Conservation (phyloP, 2,329 filamentous ascomycete species). For the Cladosporium sp. region DNA sequence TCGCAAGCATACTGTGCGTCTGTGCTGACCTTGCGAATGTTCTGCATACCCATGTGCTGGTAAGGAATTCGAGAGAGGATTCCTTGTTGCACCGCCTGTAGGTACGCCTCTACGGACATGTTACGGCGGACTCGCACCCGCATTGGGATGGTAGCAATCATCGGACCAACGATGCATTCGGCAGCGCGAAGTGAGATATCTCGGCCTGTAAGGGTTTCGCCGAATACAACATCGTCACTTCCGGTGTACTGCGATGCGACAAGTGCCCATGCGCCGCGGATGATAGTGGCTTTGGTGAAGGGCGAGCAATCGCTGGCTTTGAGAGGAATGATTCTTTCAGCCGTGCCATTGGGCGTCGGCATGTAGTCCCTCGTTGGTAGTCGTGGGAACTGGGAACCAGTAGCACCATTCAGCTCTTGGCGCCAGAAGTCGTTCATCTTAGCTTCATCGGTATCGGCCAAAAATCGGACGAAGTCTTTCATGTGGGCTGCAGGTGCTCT, state of each 20-base stretch:
- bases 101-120: constrained; percentile 21
- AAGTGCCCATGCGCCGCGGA: constrained; percentile 56
- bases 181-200: constrained; percentile 6
- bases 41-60: constrained; percentile 35
- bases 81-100: constrained; percentile 17
- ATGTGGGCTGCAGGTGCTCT: constrained; percentile 14
- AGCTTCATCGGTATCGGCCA: constrained; percentile 21
- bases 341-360: constrained; percentile 22
- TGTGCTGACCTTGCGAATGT: constrained; percentile 40
- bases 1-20: constrained; percentile 54
- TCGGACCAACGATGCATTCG: constrained; percentile 20
- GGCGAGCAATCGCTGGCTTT: constrained; percentile 29
- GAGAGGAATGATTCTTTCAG: constrained; percentile 20
- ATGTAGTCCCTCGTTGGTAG: constrained; percentile 22
- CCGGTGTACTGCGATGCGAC: constrained; percentile 49
- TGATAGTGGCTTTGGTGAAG: constrained; percentile 36
- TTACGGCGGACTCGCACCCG: constrained; percentile 28
- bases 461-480: constrained; percentile 32
- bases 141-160: constrained; percentile 36
- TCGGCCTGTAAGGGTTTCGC: constrained; percentile 22
- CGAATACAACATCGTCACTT: constrained; percentile 52
- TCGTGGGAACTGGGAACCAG: constrained; percentile 32
- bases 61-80: constrained; percentile 30
- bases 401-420: constrained; percentile 25
- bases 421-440: constrained; percentile 33